phyloP scores from a whole-genome alignment of 139 green algal genomes.

The Limnomonas spitsbergensis region DNA sequence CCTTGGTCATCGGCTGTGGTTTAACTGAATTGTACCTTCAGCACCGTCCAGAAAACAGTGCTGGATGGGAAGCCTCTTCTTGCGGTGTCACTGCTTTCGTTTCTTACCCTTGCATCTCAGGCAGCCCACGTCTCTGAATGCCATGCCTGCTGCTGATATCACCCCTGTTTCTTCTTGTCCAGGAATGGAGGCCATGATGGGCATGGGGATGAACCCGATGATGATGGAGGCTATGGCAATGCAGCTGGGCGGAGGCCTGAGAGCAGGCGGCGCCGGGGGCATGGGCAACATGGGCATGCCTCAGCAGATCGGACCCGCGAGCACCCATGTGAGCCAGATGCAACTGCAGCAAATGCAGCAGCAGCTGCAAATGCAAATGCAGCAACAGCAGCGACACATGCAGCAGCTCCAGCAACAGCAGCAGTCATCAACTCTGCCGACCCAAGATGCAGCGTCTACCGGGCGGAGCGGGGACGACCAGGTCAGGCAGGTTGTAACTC shows the following conservation, averaged over 20 bases:
- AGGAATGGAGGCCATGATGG: too few relatives aligned
- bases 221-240: constrained; percentile 25
- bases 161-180: too few relatives aligned
- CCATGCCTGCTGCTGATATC: too few relatives aligned
- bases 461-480: not conserved
- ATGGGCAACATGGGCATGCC: constrained; percentile 12
- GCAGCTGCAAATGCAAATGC: not conserved
- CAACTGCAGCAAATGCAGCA: not conserved
- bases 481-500: too few relatives aligned
- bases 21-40: too few relatives aligned
- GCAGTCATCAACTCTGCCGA: not conserved
- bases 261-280: not conserved
- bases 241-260: constrained; percentile 23
- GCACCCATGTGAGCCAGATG: not conserved
- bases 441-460: not conserved
- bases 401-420: not conserved
- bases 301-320: not conserved
- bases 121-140: too few relatives aligned
- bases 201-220: constrained; percentile 18
- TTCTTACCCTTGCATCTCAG: too few relatives aligned
- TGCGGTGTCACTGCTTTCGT: too few relatives aligned
- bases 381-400: constrained; percentile 5
- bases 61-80: too few relatives aligned
- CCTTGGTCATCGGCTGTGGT: too few relatives aligned
- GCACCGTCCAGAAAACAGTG: too few relatives aligned